Evolutionary conservation across 2,329 filamentous ascomycete species (phyloP).

Genomic region (Rhinocladiella mackenziei): DNA sequence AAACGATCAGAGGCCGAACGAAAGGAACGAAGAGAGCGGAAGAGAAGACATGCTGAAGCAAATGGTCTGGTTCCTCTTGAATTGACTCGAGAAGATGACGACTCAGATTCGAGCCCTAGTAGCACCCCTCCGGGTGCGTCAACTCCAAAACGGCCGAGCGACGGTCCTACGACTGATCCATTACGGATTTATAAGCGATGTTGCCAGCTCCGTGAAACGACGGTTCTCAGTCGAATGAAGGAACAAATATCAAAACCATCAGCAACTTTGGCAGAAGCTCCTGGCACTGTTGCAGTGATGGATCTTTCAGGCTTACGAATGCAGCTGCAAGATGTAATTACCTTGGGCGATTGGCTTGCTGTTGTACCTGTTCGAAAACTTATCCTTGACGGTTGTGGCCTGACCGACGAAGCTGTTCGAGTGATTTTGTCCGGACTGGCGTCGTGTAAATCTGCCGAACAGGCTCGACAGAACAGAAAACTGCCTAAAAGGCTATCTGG

Average conservation of each 20-base stretch:
- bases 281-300: constrained; percentile 75
- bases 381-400: constrained; percentile 77
- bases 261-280: constrained; percentile 59
- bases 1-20: constrained; percentile 90
- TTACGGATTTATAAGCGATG: constrained; percentile 89
- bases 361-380: constrained; percentile 87
- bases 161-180: constrained; percentile 83
- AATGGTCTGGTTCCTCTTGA: constrained; percentile 85
- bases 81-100: constrained; percentile 65
- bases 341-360: constrained; percentile 87
- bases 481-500: constrained; percentile 38
- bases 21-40: constrained; percentile 87
- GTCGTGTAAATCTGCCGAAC: constrained; percentile 66
- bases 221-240: constrained; percentile 84
- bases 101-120: constrained; percentile 49
- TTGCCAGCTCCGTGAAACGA: constrained; percentile 88
- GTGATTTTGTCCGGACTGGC: constrained; percentile 82
- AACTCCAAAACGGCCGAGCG: constrained; percentile 42
- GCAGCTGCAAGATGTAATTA: constrained; percentile 76
- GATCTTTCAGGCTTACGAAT: constrained; percentile 82
- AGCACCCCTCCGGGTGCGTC: constrained; percentile 31
- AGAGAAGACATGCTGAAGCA: constrained; percentile 75
- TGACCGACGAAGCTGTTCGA: constrained; percentile 81
- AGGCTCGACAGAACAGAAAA: constrained; percentile 49
- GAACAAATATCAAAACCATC: constrained; percentile 74